phyloP scores from a whole-genome alignment of 2,329 filamentous ascomycete genomes.

The Acrodontium crateriforme region DNA sequence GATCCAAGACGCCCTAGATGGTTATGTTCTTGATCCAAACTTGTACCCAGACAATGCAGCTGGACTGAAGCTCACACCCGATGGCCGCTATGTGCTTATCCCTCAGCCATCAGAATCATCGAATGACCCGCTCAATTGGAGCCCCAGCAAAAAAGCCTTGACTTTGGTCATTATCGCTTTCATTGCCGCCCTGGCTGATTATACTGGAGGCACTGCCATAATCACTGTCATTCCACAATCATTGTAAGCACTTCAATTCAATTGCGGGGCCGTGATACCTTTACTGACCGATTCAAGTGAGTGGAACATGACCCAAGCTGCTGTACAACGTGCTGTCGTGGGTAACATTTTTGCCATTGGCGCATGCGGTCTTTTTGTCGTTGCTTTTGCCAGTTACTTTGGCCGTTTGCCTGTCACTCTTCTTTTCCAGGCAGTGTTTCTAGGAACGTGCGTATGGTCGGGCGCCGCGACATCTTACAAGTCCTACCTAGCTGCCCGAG shows the following conservation, averaged over 20 bases:
- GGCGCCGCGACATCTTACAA: conserved; percentile 24
- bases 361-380: conserved; percentile 27
- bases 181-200: conserved; percentile 25
- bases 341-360: conserved; percentile 32
- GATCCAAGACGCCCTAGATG: conserved; percentile 4
- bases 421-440: conserved; percentile 25
- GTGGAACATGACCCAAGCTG: conserved; percentile 25
- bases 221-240: conserved; percentile 28
- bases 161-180: conserved; percentile 14
- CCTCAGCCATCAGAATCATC: conserved; percentile 5
- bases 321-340: conserved; percentile 25
- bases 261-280: too few species aligned
- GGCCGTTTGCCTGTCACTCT: conserved; percentile 32
- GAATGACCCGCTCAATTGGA: conserved; percentile 7
- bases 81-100: conserved; percentile 5
- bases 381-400: conserved; percentile 29
- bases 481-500: conserved; percentile 28
- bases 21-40: conserved; percentile 6
- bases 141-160: conserved; percentile 1
- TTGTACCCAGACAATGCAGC: conserved; percentile 3
- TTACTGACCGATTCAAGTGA: too few species aligned
- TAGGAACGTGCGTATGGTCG: conserved; percentile 27
- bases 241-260: background rate
- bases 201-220: conserved; percentile 27
- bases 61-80: conserved; percentile 4